Evolutionary conservation across 352 stramenopile genomes (phyloP).

Genomic region (Globisporangium paroecandrum): DNA sequence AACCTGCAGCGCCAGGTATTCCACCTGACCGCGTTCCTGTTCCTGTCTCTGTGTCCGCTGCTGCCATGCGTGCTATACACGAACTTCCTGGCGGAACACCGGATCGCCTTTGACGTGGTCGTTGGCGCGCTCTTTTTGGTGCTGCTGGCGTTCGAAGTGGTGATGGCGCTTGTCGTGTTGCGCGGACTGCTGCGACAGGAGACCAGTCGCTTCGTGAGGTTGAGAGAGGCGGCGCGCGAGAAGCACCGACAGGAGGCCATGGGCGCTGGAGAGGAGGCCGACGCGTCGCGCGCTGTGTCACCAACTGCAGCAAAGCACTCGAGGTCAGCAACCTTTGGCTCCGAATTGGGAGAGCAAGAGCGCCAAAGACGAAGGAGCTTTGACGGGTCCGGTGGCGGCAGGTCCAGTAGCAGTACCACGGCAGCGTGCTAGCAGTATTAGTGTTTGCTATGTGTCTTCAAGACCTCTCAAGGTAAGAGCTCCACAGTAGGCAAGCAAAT

Average conservation of each 20-base stretch:
- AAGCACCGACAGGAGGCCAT: conserved; percentile 14
- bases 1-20: conserved; percentile 62
- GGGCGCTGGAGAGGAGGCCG: not conserved
- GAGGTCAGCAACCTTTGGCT: not conserved
- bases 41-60: conserved; percentile 59
- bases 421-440: not conserved
- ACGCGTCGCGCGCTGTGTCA: not conserved
- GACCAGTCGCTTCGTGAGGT: conserved; percentile 51
- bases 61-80: conserved; percentile 52
- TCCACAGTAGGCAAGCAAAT: too few species aligned
- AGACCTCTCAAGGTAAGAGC: too few species aligned
- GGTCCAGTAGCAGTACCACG: not conserved
- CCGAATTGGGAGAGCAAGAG: not conserved
- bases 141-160: conserved; percentile 40
- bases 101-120: conserved; percentile 45
- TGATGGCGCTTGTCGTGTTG: conserved; percentile 39
- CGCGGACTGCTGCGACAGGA: conserved; percentile 54
- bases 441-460: too few species aligned
- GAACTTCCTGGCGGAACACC: conserved; percentile 49
- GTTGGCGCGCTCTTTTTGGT: conserved; percentile 29
- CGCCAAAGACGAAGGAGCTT: not conserved
- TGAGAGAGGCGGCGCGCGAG: conserved; percentile 32
- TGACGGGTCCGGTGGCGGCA: not conserved
- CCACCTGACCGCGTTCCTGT: conserved; percentile 62
- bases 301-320: not conserved